These are phyloP conservation scores for Pontederia paniculata DNA, from an alignment of 176 grass and related monocot genomes.

Conservation along the genomic window DNA sequence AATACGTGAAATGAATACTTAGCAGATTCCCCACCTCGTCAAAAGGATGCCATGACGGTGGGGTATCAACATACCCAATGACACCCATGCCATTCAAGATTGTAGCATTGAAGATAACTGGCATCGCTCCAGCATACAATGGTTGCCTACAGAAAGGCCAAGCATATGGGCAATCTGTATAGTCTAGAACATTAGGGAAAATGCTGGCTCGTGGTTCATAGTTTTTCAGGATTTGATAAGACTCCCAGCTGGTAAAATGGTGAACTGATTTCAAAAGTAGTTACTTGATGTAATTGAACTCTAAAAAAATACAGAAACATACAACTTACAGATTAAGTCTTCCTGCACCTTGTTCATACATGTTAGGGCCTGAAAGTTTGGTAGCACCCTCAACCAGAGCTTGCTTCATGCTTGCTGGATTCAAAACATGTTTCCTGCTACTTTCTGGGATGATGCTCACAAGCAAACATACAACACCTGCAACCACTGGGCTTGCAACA, in stretches of 20 bases:
- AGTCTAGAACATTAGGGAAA: constrained; percentile 76
- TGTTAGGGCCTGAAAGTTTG: constrained; percentile 84
- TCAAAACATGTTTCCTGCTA: constrained; percentile 57
- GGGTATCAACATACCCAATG: constrained; percentile 71
- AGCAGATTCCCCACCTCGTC: constrained; percentile 83
- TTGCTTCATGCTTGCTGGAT: constrained; percentile 94
- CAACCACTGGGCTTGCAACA: constrained; percentile 92
- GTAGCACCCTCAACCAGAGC: constrained; percentile 96
- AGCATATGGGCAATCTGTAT: constrained; percentile 69
- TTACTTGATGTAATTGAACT: no score
- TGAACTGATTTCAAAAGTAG: not conserved
- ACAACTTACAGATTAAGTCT: constrained; percentile 84
- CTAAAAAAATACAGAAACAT: not conserved
- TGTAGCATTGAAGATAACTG: constrained; percentile 89
- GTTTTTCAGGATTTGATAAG: constrained; percentile 78
- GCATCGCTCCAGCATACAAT: constrained; percentile 87
- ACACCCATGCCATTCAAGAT: constrained; percentile 95
- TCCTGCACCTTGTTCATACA: constrained; percentile 95
- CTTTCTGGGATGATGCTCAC: constrained; percentile 71
- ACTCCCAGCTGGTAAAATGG: constrained; percentile 55
- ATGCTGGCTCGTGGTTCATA: constrained; percentile 82
- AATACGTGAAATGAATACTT: constrained; percentile 82
- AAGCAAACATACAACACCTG: constrained; percentile 87
- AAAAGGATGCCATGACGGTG: constrained; percentile 68
- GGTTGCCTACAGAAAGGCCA: constrained; percentile 97